Base-by-base conservation (phyloP, 2,329 filamentous ascomycete species). In the Dryadomyces quercus-mongolicae region DNA sequence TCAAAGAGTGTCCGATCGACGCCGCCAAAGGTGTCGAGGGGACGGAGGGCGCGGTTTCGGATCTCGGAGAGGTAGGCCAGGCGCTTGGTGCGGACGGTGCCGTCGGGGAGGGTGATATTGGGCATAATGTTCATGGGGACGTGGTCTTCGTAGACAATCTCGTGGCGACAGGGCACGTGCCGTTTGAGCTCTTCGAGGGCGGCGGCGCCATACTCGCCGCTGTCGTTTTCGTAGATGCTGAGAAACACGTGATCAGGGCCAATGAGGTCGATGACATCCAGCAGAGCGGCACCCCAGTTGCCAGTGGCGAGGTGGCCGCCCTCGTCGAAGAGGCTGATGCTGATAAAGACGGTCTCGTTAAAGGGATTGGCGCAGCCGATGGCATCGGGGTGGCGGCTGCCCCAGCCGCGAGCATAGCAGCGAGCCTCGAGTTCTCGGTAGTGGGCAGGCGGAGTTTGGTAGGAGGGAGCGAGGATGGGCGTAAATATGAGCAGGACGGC, bases 31-130 rank as follows among this genome's bases (percentile, higher is more conserved):
- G 71, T 70, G 45, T 82, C 74, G 9, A 90, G 71, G 0, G 85
- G 85, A 25, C 74, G 71, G 36, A 90, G 68, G 0, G 84, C 85
- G 49, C 80, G 79, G 65, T 90, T 90, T 49, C 86, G 78, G 51
- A 88, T 81, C 64, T 86, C 81, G 15, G 86, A 82, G n/a, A 90
- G 72, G 66, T 85, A 89, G 31, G 84, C 78, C 45, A 90, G 82
- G 13, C 86, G 77, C 66, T 88, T 88, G 42, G 84, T 72, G n/a
- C 81, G 77, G 44, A 71, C 70, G 43, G 76, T 74, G 0, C 84
- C 84, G 55, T 78, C 79, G 2, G 84, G 82, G 40, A 87, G 70
- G 2, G 71, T 76, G 48, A 86, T 70, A 53, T 77, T 78, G 5
- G 78, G 77, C 1, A 88, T 71, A 1, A 68, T 67, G n/a, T 69